These are phyloP conservation scores for Euphorbia celastroides DNA, from an alignment of 441 rosid species.

Conservation along the genomic window DNA sequence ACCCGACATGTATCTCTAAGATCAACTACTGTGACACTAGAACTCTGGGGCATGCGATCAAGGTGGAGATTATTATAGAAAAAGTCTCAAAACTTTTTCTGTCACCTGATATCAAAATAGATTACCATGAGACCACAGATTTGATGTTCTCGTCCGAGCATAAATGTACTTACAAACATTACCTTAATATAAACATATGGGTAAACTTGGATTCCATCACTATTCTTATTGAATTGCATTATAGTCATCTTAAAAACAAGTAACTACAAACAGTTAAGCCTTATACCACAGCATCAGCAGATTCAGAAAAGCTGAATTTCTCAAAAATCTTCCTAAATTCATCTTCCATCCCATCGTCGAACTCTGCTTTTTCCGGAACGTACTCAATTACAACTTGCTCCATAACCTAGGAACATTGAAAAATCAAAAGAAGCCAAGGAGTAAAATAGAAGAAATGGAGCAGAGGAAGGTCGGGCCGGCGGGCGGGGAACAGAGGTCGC, in stretches of 20 bases:
- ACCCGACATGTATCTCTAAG: conserved; percentile 95
- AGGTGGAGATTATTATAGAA: conserved; percentile 83
- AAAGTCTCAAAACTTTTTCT: conserved; percentile 83
- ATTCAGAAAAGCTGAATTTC: conserved; percentile 60
- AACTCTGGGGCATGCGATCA: conserved; percentile 69
- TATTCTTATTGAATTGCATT: conserved; percentile 68
- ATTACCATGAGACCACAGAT: conserved; percentile 9
- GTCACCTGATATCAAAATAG: conserved; percentile 54
- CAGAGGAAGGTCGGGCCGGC: no score
- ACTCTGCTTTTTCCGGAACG: conserved; percentile 77
- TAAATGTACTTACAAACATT: conserved; percentile 26
- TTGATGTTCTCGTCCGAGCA: conserved; percentile 17
- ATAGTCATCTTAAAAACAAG: conserved; percentile 84
- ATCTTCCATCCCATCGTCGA: conserved; percentile 73
- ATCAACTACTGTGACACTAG: conserved; percentile 81
- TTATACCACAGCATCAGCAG: conserved; percentile 55
- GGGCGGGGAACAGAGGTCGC: no score
- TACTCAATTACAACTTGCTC: conserved; percentile 82
- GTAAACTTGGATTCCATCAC: conserved; percentile 76
- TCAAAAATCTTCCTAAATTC: conserved; percentile 80
- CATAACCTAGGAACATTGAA: conserved; percentile 29
- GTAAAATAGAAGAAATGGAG: no score
- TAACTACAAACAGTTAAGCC: not conserved
- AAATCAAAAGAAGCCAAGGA: no score
- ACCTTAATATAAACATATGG: conserved; percentile 94